Base-by-base conservation (phyloP, 768 basidiomycete genomes). In the Collybia sordida region DNA sequence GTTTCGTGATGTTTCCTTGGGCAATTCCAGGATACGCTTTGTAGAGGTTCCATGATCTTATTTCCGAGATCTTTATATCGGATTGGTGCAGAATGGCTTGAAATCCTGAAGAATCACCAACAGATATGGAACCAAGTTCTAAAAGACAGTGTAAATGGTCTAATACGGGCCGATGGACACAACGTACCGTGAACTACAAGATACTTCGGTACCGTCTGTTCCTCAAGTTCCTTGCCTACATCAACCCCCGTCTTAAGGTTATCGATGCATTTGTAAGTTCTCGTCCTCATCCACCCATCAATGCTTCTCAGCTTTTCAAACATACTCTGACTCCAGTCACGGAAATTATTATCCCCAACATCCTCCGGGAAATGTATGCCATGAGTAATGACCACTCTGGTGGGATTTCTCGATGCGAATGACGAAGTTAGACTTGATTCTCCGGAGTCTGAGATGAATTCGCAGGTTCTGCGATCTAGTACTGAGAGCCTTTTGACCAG, bases 1-100 rank as follows among this genome's bases (percentile, higher is more conserved):
- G 42, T 28, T 24, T 12, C 25, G 31, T 19, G 8, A 64, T n/a
- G 49, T 73, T 71, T 19, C 67, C 68, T 54, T 78, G 75, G 12
- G 75, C 70, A 35, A 79, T 54, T 38, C 71, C 68, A 21, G 77
- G 75, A 60, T 77, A 81, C 3, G 77, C 72, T 15, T 72, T 71
- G 59, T 79, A 76, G 44, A 81, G 45, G 7, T 66, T 60, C 78
- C 78, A 81, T 25, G 49, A 54, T 31, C 74, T 66, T 37, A 47
- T 42, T 49, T 72, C 69, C 15, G 54, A 54, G 18, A 63, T 42
- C 12, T 57, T 51, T 27, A 52, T 53, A 14, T 42, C 25, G 11
- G 45, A 38, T 34, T 64, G 59, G 11, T 50, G 49, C 34, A 59
- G 27, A 24, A 56, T 43, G 12, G 25, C 38, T 11, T 51, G 52